Evolutionary conservation across 75 land plant genomes (phyloP), one percentile per base, ranked within the genome.

Genomic region (Pinus taeda): DNA sequence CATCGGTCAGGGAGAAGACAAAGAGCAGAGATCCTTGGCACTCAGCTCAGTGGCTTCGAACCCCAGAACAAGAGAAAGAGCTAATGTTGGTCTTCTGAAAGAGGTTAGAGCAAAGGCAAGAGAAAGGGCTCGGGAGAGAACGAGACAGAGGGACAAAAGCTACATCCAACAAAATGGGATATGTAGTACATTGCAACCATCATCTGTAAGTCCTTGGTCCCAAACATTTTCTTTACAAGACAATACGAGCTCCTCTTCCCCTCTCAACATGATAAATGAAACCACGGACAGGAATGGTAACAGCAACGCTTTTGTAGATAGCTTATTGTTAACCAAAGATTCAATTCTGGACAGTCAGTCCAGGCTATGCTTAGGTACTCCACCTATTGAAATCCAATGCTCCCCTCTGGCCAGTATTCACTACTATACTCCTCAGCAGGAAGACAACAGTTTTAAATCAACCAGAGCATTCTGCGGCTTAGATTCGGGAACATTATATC

Each of bases 91-190:
- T 12, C 30, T n/a, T 15, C 64, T 30, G 71, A n/a, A 66, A 42
- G 72, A 69, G 9, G 24, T 20, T 56, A 74, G 75, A 74, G 42
- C 59, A 17, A 53, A 74, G 59, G 75, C 75, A 24, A 74, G 71
- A 69, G 71, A 69, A n/a, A 69, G 53, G 42, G 71, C 71, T n/a
- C 21, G 71, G 13, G 39, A 69, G 22, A 69, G 71, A 69, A n/a
- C 71, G 14, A 69, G 8, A 36, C 29, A 71, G 73, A 30, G 13
- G 73, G 37, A 71, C 53, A 78, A 71, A 60, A 6, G 61, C 76
- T 17, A 17, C 15, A n/a, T 9, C 17, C 72, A 21, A 14, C 37
- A 37, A 24, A 24, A 53, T 0, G 21, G 3, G 42, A 69, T 37
- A 69, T 20, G 71, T 21, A 0, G 21, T 18, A 3, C 12, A n/a